Conservation (phyloP, 148 eudicot genomes). For the Drosera capensis region DNA sequence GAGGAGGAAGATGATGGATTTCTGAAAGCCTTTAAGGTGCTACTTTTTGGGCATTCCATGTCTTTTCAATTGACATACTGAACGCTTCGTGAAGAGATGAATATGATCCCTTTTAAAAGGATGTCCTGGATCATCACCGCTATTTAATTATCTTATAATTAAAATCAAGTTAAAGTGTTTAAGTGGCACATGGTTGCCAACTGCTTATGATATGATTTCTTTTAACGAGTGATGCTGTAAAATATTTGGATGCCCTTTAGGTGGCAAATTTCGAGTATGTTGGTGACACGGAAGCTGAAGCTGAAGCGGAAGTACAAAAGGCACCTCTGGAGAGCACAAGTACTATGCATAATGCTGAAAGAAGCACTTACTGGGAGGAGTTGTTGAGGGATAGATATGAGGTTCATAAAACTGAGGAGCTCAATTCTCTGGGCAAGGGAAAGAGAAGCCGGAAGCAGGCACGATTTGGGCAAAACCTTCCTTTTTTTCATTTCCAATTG, state of each 20-base stretch:
- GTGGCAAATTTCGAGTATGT: conserved; percentile 92
- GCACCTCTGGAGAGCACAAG: conserved; percentile 37
- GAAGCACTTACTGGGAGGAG: conserved; percentile 78
- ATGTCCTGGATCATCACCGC: no score
- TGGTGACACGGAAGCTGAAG: conserved; percentile 62
- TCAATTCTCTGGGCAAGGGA: conserved; percentile 84
- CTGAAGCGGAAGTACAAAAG: conserved; percentile 50
- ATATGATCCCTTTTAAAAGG: no score
- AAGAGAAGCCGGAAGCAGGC: conserved; percentile 99
- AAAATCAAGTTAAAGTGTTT: no score
- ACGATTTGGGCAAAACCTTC: no score
- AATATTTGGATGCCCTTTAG: conserved; percentile 17
- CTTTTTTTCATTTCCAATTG: no score
- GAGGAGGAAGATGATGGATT: conserved; percentile 81
- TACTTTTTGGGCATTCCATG: neutral
- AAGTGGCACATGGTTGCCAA: no score
- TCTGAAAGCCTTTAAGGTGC: conserved; percentile 90
- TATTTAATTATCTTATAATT: no score
- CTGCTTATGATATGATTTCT: no score
- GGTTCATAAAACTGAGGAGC: conserved; percentile 74
- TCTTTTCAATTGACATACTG: conserved; percentile 1
- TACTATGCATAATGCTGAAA: conserved; percentile 38
- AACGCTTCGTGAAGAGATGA: no score
- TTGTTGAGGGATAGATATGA: conserved; percentile 66
- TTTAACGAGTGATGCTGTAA: neutral